Evolutionary conservation across 805 yeast genomes (phyloP), one percentile per base, ranked within the genome.

Genomic region (Kazachstania africana): DNA sequence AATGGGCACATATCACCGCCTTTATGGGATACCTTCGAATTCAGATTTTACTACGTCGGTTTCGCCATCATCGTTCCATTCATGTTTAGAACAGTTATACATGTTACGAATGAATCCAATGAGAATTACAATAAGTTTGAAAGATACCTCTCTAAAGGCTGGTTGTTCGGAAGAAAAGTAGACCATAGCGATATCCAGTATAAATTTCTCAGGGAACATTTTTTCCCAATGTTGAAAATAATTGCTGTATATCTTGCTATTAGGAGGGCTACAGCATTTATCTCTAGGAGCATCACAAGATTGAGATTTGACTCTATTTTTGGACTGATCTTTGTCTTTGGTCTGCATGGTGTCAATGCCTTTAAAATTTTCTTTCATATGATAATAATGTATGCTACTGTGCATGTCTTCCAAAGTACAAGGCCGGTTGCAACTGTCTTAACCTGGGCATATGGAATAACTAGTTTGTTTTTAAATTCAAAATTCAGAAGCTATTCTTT

Each of bases 111-210:
- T 45, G 78, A 75, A 40, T 60, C 73, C 2, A 83, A 81, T 45
- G 76, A 79, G 8, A 84, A 84, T 48, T 88, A 78, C 49, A 65
- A 68, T 14, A 61, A 62, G 29, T 84, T 69, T 48, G 68, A 68
- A 42, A 67, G 71, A 30, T 59, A 76, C 23, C 60, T 88, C 31
- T 65, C 78, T 18, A 63, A 72, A 5, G 97, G 98, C 4, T 88
- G 97, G 97, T 59, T 85, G 43, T 72, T 78, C 50, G 95, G 94
- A 6, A 60, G 95, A 16, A 79, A 78, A 55, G 94, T 84, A 26
- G 98, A 91, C 53, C 85, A 88, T 51, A 79, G 94, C 4, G 99
- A 91, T 52, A 63, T 66, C 20, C 99, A 91, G 55, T 91, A 88
- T 50, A 58, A 82, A 16, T 83, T 85, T 47, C 84, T 91, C 52